These are phyloP conservation scores for Herpetomonas tarakana DNA, from an alignment of 208 protist species.

Conservation along the genomic window DNA sequence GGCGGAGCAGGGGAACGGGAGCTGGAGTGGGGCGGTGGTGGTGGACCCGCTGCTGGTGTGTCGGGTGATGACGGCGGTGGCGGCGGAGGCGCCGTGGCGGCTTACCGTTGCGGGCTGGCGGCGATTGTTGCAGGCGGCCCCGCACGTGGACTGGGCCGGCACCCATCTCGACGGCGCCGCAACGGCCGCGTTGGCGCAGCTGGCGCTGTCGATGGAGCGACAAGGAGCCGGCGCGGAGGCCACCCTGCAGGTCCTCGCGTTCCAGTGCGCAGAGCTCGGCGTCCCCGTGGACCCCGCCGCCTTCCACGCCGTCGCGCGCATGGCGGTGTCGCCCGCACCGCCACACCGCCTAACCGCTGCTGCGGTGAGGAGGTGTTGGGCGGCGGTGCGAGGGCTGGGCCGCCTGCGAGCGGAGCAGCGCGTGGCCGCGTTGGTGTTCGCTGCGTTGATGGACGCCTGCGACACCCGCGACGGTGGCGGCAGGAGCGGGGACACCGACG, in stretches of 20 bases:
- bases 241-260: slow-evolving; percentile 14
- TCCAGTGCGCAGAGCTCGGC: slow-evolving; percentile 10
- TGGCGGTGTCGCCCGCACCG: not conserved
- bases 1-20: not conserved
- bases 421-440: slow-evolving; percentile 17
- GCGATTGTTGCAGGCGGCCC: slow-evolving; percentile 9
- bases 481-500: not conserved
- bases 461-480: slow-evolving; percentile 16
- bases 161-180: slow-evolving; percentile 13
- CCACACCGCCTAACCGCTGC: slow-evolving; percentile 13
- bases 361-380: slow-evolving; percentile 15
- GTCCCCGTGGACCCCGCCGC: slow-evolving; percentile 6
- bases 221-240: slow-evolving; percentile 24
- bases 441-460: not conserved
- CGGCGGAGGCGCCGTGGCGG: slow-evolving; percentile 5
- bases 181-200: slow-evolving; percentile 8
- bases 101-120: slow-evolving; percentile 7
- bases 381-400: slow-evolving; percentile 12
- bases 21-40: not conserved
- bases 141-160: slow-evolving; percentile 18
- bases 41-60: slow-evolving; percentile 10
- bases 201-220: slow-evolving; percentile 21
- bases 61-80: slow-evolving; percentile 13
- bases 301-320: slow-evolving; percentile 6
- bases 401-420: slow-evolving; percentile 19